Evolutionary conservation across 163 green algal genomes (phyloP).

Genomic region (Coccomyxa subellipsoidea): DNA sequence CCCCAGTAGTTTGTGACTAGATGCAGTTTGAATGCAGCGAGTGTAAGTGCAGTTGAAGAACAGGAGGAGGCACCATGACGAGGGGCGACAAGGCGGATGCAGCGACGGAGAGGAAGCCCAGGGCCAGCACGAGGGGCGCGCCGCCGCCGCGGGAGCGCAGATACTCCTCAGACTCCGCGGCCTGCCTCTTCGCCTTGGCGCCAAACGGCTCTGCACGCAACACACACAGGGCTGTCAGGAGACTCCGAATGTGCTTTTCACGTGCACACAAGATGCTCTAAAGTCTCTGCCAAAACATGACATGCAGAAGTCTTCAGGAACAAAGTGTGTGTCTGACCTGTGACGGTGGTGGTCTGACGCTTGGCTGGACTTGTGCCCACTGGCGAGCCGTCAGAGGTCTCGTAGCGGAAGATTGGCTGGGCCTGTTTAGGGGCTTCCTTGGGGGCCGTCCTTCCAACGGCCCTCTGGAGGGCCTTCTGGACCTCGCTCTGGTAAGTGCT

Average conservation of each 20-base stretch:
- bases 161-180: neutral
- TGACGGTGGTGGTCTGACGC: too few relatives aligned
- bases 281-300: too few relatives aligned
- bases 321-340: too few relatives aligned
- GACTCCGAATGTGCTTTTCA: neutral
- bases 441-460: too few relatives aligned
- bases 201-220: neutral
- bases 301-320: too few relatives aligned
- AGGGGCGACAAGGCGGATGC: neutral
- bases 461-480: neutral
- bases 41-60: too few relatives aligned
- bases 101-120: neutral
- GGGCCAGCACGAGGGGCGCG: neutral
- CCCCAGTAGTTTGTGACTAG: too few relatives aligned
- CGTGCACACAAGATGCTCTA: too few relatives aligned
- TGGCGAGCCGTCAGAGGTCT: neutral
- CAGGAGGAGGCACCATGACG: neutral
- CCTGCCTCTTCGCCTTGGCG: neutral
- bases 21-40: too few relatives aligned
- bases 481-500: neutral
- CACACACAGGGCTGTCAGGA: neutral
- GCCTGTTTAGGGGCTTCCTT: too few relatives aligned
- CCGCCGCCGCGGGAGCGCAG: neutral
- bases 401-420: neutral
- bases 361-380: neutral